A percentile compares a stretch with the other conserved stretches of the same genome.
Conservation (phyloP, 225 moss, liverwort and hornwort species). For the Rhytidiadelphus loreus region DNA sequence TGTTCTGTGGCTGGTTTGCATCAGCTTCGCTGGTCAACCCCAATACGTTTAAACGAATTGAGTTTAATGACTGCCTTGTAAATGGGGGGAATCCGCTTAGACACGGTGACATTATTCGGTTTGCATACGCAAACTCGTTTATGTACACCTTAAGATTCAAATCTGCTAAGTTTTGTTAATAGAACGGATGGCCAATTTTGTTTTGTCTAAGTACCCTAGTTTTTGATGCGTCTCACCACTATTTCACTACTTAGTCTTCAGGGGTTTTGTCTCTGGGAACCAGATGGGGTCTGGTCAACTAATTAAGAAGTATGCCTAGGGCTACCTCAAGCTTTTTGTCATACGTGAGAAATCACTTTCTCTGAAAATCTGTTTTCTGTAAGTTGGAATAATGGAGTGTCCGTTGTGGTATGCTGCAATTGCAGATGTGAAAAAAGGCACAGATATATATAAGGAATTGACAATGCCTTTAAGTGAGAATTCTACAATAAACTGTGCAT, state of each 20-base stretch:
- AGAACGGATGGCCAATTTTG: background rate
- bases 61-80: slow-evolving; percentile 43
- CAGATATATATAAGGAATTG: slow-evolving; percentile 10
- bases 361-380: background rate
- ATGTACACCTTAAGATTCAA: slow-evolving; percentile 40
- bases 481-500: background rate
- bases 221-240: background rate
- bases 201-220: background rate
- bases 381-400: slow-evolving; percentile 14
- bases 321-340: background rate
- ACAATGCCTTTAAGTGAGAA: background rate
- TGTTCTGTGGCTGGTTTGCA: slow-evolving; percentile 56
- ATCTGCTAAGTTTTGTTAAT: slow-evolving; percentile 45
- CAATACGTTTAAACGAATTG: slow-evolving; percentile 40
- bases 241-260: background rate
- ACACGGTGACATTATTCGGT: slow-evolving; percentile 42
- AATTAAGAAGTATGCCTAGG: background rate
- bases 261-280: background rate
- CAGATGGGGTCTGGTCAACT: background rate
- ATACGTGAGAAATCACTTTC: background rate
- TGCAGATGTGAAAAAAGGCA: slow-evolving; percentile 21
- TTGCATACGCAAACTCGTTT: slow-evolving; percentile 50
- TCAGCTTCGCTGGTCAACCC: slow-evolving; percentile 45
- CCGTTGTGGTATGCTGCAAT: background rate
- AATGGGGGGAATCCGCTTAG: slow-evolving; percentile 41